Evolutionary conservation across 2,329 filamentous ascomycete species (phyloP).

Genomic region (Cercospora sp.): DNA sequence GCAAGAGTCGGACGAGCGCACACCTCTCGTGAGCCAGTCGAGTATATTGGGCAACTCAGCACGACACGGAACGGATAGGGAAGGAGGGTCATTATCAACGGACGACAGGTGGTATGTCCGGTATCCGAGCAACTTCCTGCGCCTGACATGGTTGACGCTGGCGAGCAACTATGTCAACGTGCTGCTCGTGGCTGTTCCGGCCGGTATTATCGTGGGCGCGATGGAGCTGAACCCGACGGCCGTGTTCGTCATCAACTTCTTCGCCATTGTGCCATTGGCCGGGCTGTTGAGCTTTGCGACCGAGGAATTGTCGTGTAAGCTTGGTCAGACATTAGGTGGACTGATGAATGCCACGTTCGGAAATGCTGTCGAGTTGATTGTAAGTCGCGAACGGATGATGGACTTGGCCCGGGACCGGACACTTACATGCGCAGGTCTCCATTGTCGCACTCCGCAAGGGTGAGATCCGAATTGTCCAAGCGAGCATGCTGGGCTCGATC

Average conservation of each 20-base stretch:
- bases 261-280: slow-evolving; percentile 75
- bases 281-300: slow-evolving; percentile 75
- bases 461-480: slow-evolving; percentile 95
- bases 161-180: slow-evolving; percentile 64
- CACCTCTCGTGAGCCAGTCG: slow-evolving; percentile 31
- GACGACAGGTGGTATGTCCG: slow-evolving; percentile 28
- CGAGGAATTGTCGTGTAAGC: slow-evolving; percentile 70
- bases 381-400: slow-evolving; percentile 13
- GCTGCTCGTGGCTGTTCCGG: slow-evolving; percentile 70
- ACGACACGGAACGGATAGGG: slow-evolving; percentile 13
- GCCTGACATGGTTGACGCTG: slow-evolving; percentile 45
- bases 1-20: slow-evolving; percentile 31
- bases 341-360: slow-evolving; percentile 76
- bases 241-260: slow-evolving; percentile 76
- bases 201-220: slow-evolving; percentile 68
- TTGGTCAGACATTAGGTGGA: slow-evolving; percentile 74
- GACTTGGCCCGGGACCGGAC: background rate
- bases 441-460: slow-evolving; percentile 83
- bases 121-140: slow-evolving; percentile 27
- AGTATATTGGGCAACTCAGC: slow-evolving; percentile 24
- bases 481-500: slow-evolving; percentile 94
- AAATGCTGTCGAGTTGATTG: slow-evolving; percentile 78
- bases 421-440: slow-evolving; percentile 55
- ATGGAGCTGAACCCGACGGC: slow-evolving; percentile 64
- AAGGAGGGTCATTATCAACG: slow-evolving; percentile 19